Evolutionary conservation across 2,329 filamentous ascomycete species (phyloP).

Genomic region (Fusarium sp.): DNA sequence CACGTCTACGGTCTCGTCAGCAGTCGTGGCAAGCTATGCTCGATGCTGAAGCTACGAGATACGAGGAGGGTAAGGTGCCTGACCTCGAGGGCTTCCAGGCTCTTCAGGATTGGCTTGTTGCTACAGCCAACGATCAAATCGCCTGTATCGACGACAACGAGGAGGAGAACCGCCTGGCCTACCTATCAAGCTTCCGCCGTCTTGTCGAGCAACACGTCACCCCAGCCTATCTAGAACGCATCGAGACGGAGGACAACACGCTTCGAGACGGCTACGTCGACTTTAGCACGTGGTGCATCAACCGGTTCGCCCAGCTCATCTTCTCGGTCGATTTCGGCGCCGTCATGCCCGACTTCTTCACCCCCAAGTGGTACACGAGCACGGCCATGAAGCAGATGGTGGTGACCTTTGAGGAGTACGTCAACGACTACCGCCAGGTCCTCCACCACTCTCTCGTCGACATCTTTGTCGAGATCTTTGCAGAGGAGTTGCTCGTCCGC

Average conservation of each 20-base stretch:
- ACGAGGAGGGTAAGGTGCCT: slow-evolving; percentile 63
- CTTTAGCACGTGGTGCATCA: slow-evolving; percentile 90
- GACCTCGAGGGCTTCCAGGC: slow-evolving; percentile 75
- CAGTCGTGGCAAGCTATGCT: slow-evolving; percentile 86
- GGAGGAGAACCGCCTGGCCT: slow-evolving; percentile 75
- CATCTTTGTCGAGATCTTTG: slow-evolving; percentile 91
- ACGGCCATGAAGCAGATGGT: slow-evolving; percentile 93
- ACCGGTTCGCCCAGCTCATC: slow-evolving; percentile 83
- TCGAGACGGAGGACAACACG: slow-evolving; percentile 73
- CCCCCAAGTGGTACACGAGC: slow-evolving; percentile 82
- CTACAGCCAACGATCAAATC: slow-evolving; percentile 98
- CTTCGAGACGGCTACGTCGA: slow-evolving; percentile 94
- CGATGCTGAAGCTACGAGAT: slow-evolving; percentile 81
- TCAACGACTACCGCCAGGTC: slow-evolving; percentile 82
- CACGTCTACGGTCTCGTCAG: slow-evolving; percentile 82
- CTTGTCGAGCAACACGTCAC: slow-evolving; percentile 84
- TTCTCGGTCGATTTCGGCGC: slow-evolving; percentile 88
- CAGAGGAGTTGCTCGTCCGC: slow-evolving; percentile 85
- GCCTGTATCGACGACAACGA: slow-evolving; percentile 95
- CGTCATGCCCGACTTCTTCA: slow-evolving; percentile 91
- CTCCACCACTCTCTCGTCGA: slow-evolving; percentile 88
- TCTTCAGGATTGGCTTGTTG: slow-evolving; percentile 93
- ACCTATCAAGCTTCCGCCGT: slow-evolving; percentile 84
- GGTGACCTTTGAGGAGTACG: slow-evolving; percentile 93
- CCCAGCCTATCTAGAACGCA: slow-evolving; percentile 78